Conservation (phyloP, 495 filamentous ascomycete species). For the Jackrogersella minutella region DNA sequence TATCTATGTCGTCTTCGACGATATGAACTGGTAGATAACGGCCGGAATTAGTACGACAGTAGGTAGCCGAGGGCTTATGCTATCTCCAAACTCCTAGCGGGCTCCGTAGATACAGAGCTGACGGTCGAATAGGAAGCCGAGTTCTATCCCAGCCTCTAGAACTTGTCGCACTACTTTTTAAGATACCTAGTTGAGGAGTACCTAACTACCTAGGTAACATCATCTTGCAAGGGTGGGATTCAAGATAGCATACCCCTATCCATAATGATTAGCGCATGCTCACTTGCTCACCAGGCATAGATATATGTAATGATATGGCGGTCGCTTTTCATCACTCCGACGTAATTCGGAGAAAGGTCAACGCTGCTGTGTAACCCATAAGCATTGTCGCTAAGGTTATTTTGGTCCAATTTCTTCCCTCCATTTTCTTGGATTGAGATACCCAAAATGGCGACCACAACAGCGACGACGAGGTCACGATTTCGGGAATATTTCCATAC, state of each 20-base stretch:
- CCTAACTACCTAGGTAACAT: too few species aligned
- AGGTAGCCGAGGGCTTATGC: background rate
- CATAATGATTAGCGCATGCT: slow-evolving; percentile 1
- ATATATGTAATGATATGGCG: slow-evolving; percentile 21
- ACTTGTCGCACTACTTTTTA: too few species aligned
- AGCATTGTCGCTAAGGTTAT: background rate
- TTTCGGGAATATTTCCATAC: slow-evolving; percentile 47
- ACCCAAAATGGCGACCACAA: slow-evolving; percentile 21
- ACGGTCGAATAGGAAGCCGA: slow-evolving; percentile 1
- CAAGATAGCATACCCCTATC: slow-evolving; percentile 11
- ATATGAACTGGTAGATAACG: background rate
- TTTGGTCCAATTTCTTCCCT: background rate
- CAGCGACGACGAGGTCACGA: slow-evolving; percentile 30
- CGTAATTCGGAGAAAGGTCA: slow-evolving; percentile 1
- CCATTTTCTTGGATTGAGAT: slow-evolving; percentile 15
- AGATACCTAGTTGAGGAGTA: too few species aligned
- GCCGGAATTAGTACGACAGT: background rate
- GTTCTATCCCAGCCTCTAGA: too few species aligned
- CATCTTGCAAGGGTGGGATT: background rate
- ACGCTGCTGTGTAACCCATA: slow-evolving; percentile 19
- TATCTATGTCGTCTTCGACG: background rate
- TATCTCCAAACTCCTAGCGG: slow-evolving; percentile 11
- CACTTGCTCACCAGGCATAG: background rate
- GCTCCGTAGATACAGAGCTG: background rate
- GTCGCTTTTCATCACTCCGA: slow-evolving; percentile 10